Evolutionary conservation across 2,329 filamentous ascomycete genomes (phyloP), one percentile per base, ranked within the genome.

Genomic region (Rhynchosporium graminicola): DNA sequence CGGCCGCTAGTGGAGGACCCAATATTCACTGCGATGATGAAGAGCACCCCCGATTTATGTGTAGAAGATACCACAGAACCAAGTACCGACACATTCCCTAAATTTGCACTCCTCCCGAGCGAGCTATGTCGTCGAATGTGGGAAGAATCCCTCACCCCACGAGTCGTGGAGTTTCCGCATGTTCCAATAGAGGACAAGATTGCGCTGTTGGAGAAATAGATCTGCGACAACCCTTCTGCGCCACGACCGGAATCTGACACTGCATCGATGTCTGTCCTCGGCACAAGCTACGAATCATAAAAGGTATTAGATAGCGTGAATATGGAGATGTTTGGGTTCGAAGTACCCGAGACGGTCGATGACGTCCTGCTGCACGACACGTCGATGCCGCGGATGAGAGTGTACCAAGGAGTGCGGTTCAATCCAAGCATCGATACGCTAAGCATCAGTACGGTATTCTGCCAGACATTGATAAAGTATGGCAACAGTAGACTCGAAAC

Each of bases 121-220:
- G 54, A 57, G 54, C 54, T 57, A 38, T 28, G 54, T 13, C 38
- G 52, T 29, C 26, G 40, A 31, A 56, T 56, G 31, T 31, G 52
- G 52, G 52, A 56, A 15, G 52, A 29, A 15, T 42, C 52, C n/a
- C 38, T 56, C 2, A 26, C 36, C 20, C 52, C 26, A 15, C 40
- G 38, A 33, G 29, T 46, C 42, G 54, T 57, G 6, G 54, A 57
- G n/a, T 57, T 57, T n/a, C 54, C 54, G 20, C 54, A 57, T n/a
- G 29, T 57, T 13, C 31, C 54, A 6, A 10, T 57, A 7, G 40
- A 45, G 29, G 3, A 15, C 28, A 45, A 46, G 29, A 46, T 33
- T 13, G 40, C 54, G 28, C 13, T 46, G 42, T 57, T 28, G 40
- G 40, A 57, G 54, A 38, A 26, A 15, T 15, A 57, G 20, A 20